Evolutionary conservation across 2,329 filamentous ascomycete species (phyloP).

Genomic region (Claviceps monticola): DNA sequence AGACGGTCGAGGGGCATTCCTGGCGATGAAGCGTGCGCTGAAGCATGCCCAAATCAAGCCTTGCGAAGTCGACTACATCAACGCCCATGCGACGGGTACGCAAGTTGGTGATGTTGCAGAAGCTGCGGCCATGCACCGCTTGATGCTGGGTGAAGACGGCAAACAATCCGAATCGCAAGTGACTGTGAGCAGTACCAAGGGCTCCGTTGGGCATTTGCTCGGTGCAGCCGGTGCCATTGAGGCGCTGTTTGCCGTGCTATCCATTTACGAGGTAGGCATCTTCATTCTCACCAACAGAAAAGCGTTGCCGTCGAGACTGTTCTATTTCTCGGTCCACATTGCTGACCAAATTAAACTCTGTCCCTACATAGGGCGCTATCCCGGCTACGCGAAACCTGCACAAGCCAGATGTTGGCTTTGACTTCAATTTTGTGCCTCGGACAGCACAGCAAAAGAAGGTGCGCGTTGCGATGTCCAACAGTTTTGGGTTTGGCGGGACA

Average conservation of each 20-base stretch:
- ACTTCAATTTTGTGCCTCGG: conserved; percentile 76
- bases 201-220: conserved; percentile 79
- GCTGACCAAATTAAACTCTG: conserved; percentile 6
- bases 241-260: conserved; percentile 69
- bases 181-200: conserved; percentile 87
- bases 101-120: conserved; percentile 77
- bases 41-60: conserved; percentile 58
- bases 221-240: conserved; percentile 87
- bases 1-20: conserved; percentile 66
- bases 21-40: conserved; percentile 77
- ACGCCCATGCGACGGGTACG: conserved; percentile 89
- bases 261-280: conserved; percentile 57
- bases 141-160: conserved; percentile 65
- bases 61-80: conserved; percentile 71
- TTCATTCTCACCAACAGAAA: background rate
- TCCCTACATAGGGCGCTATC: conserved; percentile 49
- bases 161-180: conserved; percentile 46
- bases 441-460: conserved; percentile 56
- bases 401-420: conserved; percentile 48
- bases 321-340: background rate
- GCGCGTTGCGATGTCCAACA: conserved; percentile 73
- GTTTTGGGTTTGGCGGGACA: conserved; percentile 94
- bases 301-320: no score
- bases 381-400: conserved; percentile 80
- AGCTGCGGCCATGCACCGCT: conserved; percentile 61